Percentiles rank a stretch among this genome's conserved stretches.
Conservation (phyloP, 345 rosid species). For the Populus davidiana region DNA sequence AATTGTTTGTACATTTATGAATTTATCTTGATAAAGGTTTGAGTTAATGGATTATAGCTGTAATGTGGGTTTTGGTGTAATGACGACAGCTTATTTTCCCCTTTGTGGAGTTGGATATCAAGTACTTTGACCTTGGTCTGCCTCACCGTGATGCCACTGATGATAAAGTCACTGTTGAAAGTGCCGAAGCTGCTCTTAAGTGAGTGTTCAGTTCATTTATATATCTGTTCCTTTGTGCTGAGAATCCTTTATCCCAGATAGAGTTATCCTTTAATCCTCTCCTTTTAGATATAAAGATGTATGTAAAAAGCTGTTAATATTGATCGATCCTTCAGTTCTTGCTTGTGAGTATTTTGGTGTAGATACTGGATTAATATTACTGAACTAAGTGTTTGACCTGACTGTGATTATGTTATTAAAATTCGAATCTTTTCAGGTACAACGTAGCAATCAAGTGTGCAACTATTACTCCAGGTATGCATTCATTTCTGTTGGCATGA, state of each 20-base stretch:
- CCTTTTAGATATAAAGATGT: background rate
- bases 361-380: background rate
- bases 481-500: background rate
- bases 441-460: slow-evolving; percentile 27
- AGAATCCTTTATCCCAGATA: background rate
- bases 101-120: slow-evolving; percentile 19
- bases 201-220: background rate
- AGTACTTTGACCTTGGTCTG: slow-evolving; percentile 25
- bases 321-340: background rate
- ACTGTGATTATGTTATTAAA: background rate
- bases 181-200: slow-evolving; percentile 28
- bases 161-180: slow-evolving; percentile 21
- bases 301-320: background rate
- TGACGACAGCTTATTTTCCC: slow-evolving; percentile 20
- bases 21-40: background rate
- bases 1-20: background rate
- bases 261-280: background rate
- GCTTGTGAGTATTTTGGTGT: background rate
- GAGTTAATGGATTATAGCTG: background rate
- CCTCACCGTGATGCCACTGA: slow-evolving; percentile 26
- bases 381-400: background rate
- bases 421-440: slow-evolving; percentile 10
- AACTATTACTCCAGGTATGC: slow-evolving; percentile 19
- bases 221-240: background rate
- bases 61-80: background rate